Base-by-base conservation (phyloP, 2,329 filamentous ascomycete species). In the Alternaria gansuensis region DNA sequence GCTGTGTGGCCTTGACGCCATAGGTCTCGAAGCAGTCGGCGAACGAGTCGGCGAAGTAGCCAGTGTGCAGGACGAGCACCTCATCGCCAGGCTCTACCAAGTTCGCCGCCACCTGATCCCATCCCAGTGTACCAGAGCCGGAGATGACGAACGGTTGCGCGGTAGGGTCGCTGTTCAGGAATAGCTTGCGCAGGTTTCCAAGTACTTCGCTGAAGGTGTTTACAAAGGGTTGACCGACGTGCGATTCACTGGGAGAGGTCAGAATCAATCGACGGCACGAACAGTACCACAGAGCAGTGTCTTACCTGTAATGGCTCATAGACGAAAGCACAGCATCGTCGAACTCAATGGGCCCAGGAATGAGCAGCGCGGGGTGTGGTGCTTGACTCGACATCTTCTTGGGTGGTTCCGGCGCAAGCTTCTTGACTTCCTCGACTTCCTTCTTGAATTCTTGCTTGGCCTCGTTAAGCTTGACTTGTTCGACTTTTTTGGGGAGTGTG, bases 291-390 rank as follows among this genome's bases (percentile, higher is more conserved):
- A 23, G 7, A 3, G 17, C 36, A 31, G 11, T 5, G 7, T 37
- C 37, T 26, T 82, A 92, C 90, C 91, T 94, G 82, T 90, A 96
- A 81, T 97, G 93, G 83, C 90, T 90, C 94, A 97, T 97, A 62
- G 93, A 92, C 79, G 93, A 87, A 51, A 97, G 87, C 61, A 98
- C 94, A 46, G 89, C 93, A 94, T 98, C 94, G 78, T 97, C 94
- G 76, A 97, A 97, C 82, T 98, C 94, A 79, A 98, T 96, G 74
- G 95, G 95, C 65, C 95, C 95, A 49, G 95, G 95, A 75, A 99
- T 98, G 81, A 99, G 88, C 80, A 99, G 84, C 55, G 94, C 89
- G 52, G 87, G 83, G 75, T 90, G 87, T 55, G 84, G 78, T 53
- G 84, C 72, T 80, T 89, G 86, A 54, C 72, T 75, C 39, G 85